Base-by-base conservation (phyloP, 2,329 filamentous ascomycete species). In the Ilyonectria sp. region DNA sequence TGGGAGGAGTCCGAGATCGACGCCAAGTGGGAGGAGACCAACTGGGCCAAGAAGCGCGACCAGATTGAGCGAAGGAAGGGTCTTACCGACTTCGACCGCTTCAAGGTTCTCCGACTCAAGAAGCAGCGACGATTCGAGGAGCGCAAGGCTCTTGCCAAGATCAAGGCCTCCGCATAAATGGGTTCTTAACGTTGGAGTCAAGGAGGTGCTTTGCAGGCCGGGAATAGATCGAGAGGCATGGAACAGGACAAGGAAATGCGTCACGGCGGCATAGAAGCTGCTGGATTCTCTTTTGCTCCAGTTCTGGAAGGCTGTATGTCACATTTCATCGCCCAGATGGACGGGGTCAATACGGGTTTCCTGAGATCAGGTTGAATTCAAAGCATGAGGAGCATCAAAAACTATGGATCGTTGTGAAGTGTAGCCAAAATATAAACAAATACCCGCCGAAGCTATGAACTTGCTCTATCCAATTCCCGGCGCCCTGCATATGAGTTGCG, bases 101-200 rank as follows among this genome's bases (percentile, higher is more conserved):
- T 98, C 94, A 98, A 99, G 93, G 96, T 98, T 80, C 90, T 98
- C 91, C 92, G 95, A 86, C 90, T 98, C 87, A 97, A 95, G 93
- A 99, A 99, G 92, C 95, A 98, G 92, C 94, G 95, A 85, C 93
- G 95, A 84, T 98, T 97, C 88, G 95, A 98, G 90, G 92, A 97
- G 86, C 93, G 93, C 87, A 98, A 98, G 93, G 92, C 94, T 81
- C 89, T 97, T 83, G 94, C 94, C 83, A 97, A 97, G 91, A 88
- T 97, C 86, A 93, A 93, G 89, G 92, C 93, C 79, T 87, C 92
- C 79, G 92, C 93, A 84, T 94, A 93, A 86, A 82, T 80, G 73
- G 71, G 75, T 74, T 71, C 82, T 83, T 80, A 72, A 69, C 73
- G 73, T 67, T 75, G 74, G 74, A 76, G 74, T 76, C 71, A 74